These are phyloP conservation scores for Mallotus japonicus DNA, from an alignment of 441 rosid species.

Conservation along the genomic window DNA sequence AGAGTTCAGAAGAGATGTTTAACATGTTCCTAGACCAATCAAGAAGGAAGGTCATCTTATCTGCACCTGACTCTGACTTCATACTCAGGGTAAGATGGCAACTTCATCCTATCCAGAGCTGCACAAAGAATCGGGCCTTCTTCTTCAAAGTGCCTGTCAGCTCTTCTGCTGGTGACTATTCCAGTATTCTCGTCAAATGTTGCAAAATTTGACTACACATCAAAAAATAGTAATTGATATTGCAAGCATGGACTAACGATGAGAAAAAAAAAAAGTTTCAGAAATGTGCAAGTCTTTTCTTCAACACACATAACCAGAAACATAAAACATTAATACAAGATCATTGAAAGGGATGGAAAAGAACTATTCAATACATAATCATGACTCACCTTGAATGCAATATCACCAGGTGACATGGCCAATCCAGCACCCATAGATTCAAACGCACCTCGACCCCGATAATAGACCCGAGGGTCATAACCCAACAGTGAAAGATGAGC, in stretches of 20 bases:
- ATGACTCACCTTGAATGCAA: conserved; percentile 63
- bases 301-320: background rate
- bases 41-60: background rate
- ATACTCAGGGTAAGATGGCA: conserved; percentile 84
- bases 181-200: conserved; percentile 81
- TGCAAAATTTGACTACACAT: conserved; percentile 71
- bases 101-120: conserved; percentile 84
- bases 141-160: conserved; percentile 95
- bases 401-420: conserved; percentile 85
- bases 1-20: conserved; percentile 7
- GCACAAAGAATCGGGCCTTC: conserved; percentile 92
- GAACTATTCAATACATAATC: background rate
- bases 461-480: conserved; percentile 86
- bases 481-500: conserved; percentile 95
- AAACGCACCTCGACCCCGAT: conserved; percentile 88
- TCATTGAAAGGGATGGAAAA: background rate
- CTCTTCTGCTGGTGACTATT: conserved; percentile 75
- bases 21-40: background rate
- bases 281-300: conserved; percentile 4
- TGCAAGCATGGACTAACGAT: conserved; percentile 9
- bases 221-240: conserved; percentile 20
- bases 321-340: conserved; percentile 3
- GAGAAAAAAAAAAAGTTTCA: background rate
- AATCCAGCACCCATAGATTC: conserved; percentile 98
- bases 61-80: conserved; percentile 90